A percentile compares a stretch with the other conserved stretches of the same genome.
phyloP scores from a whole-genome alignment of 192 early-diverging fungal genomes.

The Spinellus fusiger region DNA sequence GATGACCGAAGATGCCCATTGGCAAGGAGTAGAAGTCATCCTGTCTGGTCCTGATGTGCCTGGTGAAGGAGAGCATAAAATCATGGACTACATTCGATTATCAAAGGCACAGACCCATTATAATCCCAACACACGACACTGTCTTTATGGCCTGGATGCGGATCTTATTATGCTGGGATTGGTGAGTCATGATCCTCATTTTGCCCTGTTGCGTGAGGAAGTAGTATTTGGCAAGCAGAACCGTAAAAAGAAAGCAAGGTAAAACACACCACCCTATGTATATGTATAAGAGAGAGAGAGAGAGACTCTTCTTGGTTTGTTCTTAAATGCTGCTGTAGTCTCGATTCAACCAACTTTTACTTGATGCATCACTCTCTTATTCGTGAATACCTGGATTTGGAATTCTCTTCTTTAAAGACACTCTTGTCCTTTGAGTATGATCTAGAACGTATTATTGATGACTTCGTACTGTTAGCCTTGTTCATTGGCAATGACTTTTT shows the following conservation, averaged over 20 bases:
- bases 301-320: not conserved
- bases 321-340: slow-evolving; percentile 13
- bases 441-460: slow-evolving; percentile 92
- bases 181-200: slow-evolving; percentile 94
- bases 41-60: slow-evolving; percentile 93
- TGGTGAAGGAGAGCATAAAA: slow-evolving; percentile 99
- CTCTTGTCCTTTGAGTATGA: slow-evolving; percentile 61
- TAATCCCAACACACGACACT: slow-evolving; percentile 85
- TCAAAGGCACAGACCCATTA: slow-evolving; percentile 77
- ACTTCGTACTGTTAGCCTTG: slow-evolving; percentile 89
- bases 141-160: slow-evolving; percentile 96
- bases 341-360: slow-evolving; percentile 56
- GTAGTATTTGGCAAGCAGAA: slow-evolving; percentile 64
- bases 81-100: slow-evolving; percentile 97
- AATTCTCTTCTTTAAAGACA: slow-evolving; percentile 61
- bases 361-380: slow-evolving; percentile 82
- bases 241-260: slow-evolving; percentile 48
- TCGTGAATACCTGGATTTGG: slow-evolving; percentile 90
- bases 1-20: slow-evolving; percentile 82
- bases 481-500: slow-evolving; percentile 99
- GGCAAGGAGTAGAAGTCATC: slow-evolving; percentile 87
- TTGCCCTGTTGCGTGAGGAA: slow-evolving; percentile 93
- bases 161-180: slow-evolving; percentile 97
- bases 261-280: not conserved
- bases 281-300: not conserved